Conservation (phyloP, 179 eudicot species). For the Dionaea muscipula region DNA sequence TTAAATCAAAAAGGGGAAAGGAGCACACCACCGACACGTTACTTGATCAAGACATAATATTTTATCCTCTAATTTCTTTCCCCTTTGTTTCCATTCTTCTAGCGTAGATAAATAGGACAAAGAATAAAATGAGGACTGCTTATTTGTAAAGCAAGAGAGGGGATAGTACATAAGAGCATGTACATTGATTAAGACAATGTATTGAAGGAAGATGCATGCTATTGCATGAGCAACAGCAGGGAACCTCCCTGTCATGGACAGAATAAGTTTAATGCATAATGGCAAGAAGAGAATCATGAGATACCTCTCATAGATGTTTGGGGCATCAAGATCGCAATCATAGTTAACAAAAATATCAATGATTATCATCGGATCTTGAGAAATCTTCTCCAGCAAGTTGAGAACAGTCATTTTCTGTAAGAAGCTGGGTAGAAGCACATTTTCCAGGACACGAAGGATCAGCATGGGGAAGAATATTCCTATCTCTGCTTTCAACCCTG, state of each 20-base stretch:
- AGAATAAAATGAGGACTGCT: slow-evolving; percentile 6
- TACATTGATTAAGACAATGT: no score
- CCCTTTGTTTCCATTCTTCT: no score
- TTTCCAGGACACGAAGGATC: slow-evolving; percentile 86
- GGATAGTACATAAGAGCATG: background rate
- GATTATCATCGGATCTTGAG: slow-evolving; percentile 68
- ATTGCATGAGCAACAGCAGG: background rate
- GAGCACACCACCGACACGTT: no score
- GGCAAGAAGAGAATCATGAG: slow-evolving; percentile 9
- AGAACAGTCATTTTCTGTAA: slow-evolving; percentile 94
- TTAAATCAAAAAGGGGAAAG: no score
- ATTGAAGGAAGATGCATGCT: no score
- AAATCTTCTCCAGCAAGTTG: slow-evolving; percentile 78
- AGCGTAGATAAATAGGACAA: background rate
- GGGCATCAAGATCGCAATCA: slow-evolving; percentile 95
- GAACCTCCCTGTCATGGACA: slow-evolving; percentile 1
- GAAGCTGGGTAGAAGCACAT: slow-evolving; percentile 91
- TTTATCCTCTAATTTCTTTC: no score
- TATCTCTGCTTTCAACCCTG: slow-evolving; percentile 82
- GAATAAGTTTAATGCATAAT: slow-evolving; percentile 3
- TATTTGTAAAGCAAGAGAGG: background rate
- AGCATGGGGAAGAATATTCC: slow-evolving; percentile 96
- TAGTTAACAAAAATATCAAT: slow-evolving; percentile 88
- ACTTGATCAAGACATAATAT: no score
- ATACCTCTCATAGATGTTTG: slow-evolving; percentile 95